A percentile compares a stretch with the other conserved stretches of the same genome.
These are phyloP conservation scores for Trapa incisa DNA, from an alignment of 345 rosid genomes.

Conservation along the genomic window DNA sequence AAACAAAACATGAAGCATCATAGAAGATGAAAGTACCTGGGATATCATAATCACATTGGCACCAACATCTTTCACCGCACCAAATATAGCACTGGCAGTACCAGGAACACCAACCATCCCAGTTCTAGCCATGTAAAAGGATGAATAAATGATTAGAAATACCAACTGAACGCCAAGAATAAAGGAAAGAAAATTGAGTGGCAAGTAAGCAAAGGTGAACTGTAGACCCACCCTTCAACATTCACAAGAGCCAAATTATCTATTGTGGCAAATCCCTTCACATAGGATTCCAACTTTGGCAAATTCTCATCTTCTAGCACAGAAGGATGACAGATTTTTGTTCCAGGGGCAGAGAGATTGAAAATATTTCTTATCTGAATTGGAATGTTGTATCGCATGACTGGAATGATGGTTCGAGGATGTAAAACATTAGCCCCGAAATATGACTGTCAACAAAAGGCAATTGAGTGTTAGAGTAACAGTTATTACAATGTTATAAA, in stretches of 20 bases:
- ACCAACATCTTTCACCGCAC: slow-evolving; percentile 92
- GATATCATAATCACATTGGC: slow-evolving; percentile 99
- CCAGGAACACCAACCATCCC: slow-evolving; percentile 99
- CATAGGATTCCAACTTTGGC: slow-evolving; percentile 40
- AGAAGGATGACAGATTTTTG: slow-evolving; percentile 54
- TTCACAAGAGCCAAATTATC: slow-evolving; percentile 92
- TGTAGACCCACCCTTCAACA: slow-evolving; percentile 84
- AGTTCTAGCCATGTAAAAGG: slow-evolving; percentile 35
- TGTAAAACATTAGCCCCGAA: slow-evolving; percentile 98
- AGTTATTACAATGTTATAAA: slow-evolving; percentile 7
- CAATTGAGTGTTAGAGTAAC: slow-evolving; percentile 13
- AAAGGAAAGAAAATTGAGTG: neutral
- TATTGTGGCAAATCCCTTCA: slow-evolving; percentile 93
- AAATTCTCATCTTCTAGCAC: slow-evolving; percentile 35
- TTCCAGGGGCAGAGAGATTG: slow-evolving; percentile 84
- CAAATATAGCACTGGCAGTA: slow-evolving; percentile 86
- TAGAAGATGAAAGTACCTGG: slow-evolving; percentile 39
- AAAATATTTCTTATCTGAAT: slow-evolving; percentile 87
- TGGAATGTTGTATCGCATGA: slow-evolving; percentile 83
- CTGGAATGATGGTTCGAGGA: slow-evolving; percentile 99
- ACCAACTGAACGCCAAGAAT: neutral
- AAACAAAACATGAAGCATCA: neutral
- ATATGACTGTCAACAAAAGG: slow-evolving; percentile 63
- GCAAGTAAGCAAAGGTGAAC: neutral
- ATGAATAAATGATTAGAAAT: slow-evolving; percentile 2